phyloP scores from a whole-genome alignment of 352 stramenopile genomes.

The Peronospora farinosa region DNA sequence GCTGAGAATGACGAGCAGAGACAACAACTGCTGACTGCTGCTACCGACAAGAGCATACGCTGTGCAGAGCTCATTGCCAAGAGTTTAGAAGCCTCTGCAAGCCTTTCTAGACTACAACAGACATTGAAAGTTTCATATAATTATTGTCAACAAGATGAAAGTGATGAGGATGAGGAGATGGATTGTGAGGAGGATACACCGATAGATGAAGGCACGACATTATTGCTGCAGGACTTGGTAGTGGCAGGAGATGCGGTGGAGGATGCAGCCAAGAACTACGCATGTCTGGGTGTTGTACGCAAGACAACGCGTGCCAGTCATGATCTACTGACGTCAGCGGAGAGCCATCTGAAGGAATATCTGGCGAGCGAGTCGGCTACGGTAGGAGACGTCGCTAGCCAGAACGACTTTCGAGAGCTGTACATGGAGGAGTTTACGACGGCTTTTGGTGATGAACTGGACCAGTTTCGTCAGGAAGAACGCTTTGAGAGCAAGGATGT shows the following conservation, averaged over 20 bases:
- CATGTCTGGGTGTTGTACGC: slow-evolving; percentile 39
- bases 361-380: slow-evolving; percentile 6
- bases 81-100: slow-evolving; percentile 42
- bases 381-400: slow-evolving; percentile 16
- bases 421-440: slow-evolving; percentile 85
- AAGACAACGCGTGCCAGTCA: slow-evolving; percentile 55
- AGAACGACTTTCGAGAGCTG: slow-evolving; percentile 61
- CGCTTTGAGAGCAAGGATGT: slow-evolving; percentile 84
- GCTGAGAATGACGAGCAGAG: slow-evolving; percentile 25
- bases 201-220: slow-evolving; percentile 32
- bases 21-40: slow-evolving; percentile 33
- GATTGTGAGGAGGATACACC: slow-evolving; percentile 35
- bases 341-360: slow-evolving; percentile 36
- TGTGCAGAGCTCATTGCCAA: slow-evolving; percentile 76
- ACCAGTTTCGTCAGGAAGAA: slow-evolving; percentile 82
- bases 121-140: slow-evolving; percentile 31
- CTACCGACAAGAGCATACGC: slow-evolving; percentile 52
- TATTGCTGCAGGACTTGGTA: slow-evolving; percentile 61
- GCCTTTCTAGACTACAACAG: slow-evolving; percentile 44
- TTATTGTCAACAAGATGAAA: slow-evolving; percentile 17
- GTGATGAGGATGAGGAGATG: slow-evolving; percentile 33
- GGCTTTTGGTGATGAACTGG: slow-evolving; percentile 77
- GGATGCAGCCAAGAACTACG: slow-evolving; percentile 40
- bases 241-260: slow-evolving; percentile 42
- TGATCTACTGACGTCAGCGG: slow-evolving; percentile 40